These are phyloP conservation scores for Paraurostyla sp. DNA, from an alignment of 73 alveolate species.

Conservation along the genomic window DNA sequence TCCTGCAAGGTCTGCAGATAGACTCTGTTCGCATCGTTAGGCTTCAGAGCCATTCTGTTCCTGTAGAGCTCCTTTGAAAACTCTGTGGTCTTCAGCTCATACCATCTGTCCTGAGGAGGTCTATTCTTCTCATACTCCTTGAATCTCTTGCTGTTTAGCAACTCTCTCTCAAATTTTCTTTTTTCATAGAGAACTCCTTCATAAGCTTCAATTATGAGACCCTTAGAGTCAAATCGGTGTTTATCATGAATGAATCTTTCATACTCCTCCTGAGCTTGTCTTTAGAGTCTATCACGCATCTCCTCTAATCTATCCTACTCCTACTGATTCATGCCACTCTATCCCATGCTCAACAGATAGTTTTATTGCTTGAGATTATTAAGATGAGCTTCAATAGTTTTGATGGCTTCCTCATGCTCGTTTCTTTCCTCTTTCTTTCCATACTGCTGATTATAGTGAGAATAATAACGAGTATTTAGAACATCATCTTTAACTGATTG, in stretches of 20 bases:
- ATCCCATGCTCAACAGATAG: conserved; percentile 74
- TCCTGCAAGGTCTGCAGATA: conserved; percentile 70
- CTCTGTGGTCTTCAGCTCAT: conserved; percentile 89
- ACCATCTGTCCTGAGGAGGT: conserved; percentile 96
- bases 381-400: conserved; percentile 80
- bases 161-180: conserved; percentile 88
- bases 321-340: conserved; percentile 59
- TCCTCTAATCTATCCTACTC: conserved; percentile 71
- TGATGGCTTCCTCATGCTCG: conserved; percentile 81
- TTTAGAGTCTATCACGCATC: conserved; percentile 66
- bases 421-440: conserved; percentile 72
- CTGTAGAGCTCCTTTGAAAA: conserved; percentile 92
- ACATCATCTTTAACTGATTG: conserved; percentile 93
- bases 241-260: conserved; percentile 84
- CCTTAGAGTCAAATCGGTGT: conserved; percentile 81
- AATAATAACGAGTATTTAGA: conserved; percentile 86
- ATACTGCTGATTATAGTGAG: conserved; percentile 79
- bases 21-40: conserved; percentile 77
- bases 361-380: conserved; percentile 70
- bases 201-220: conserved; percentile 80
- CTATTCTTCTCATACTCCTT: conserved; percentile 96
- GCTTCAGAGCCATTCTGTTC: conserved; percentile 93
- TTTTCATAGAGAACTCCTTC: conserved; percentile 89
- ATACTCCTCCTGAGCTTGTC: conserved; percentile 80
- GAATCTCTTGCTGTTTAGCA: conserved; percentile 86